Evolutionary conservation across 305 asterid genomes (phyloP).

Genomic region (Solanum hybrid): DNA sequence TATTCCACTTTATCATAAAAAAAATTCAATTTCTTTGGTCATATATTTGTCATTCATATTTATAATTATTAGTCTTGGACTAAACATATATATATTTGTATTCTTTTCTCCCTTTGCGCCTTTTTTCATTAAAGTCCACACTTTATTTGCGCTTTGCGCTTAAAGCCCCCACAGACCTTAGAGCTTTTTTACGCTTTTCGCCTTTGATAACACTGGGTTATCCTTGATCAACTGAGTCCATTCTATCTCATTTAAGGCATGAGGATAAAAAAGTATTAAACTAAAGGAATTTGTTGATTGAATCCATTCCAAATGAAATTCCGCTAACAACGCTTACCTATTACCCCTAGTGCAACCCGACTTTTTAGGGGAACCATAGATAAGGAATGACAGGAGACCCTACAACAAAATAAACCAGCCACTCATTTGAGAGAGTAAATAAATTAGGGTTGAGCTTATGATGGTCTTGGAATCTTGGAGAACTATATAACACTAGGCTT

Average conservation of each 20-base stretch:
- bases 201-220: too few relatives aligned
- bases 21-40: too few relatives aligned
- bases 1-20: too few relatives aligned
- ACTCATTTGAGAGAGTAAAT: background rate
- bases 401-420: background rate
- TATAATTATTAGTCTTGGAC: too few relatives aligned
- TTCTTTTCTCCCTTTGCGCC: too few relatives aligned
- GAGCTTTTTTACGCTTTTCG: too few relatives aligned
- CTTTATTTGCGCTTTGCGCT: too few relatives aligned
- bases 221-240: background rate
- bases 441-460: background rate
- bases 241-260: background rate
- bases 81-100: too few relatives aligned
- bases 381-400: background rate
- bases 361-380: background rate
- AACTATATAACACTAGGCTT: background rate
- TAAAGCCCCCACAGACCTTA: too few relatives aligned
- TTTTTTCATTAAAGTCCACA: too few relatives aligned
- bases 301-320: background rate
- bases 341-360: background rate
- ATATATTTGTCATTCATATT: too few relatives aligned
- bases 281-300: background rate
- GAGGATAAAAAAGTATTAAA: background rate
- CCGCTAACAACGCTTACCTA: background rate
- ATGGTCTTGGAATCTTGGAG: background rate